Percentiles rank a stretch among this genome's conserved stretches.
Evolutionary conservation across 1,284 basidiomycete species (phyloP).

Genomic region (Laetiporus sulphureus): DNA sequence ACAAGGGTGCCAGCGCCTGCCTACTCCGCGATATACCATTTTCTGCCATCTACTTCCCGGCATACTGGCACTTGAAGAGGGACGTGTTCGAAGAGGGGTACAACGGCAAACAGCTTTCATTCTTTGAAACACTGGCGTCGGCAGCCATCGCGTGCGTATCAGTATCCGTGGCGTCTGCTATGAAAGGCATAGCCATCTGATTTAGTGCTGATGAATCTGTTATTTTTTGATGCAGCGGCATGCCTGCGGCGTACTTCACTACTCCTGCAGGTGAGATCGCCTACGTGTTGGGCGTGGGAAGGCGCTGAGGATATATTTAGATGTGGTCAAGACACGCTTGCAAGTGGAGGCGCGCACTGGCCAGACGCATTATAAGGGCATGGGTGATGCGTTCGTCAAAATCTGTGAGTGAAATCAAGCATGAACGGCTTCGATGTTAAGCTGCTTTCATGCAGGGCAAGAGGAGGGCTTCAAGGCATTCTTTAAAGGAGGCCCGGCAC

Average conservation of each 20-base stretch:
- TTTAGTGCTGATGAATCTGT: too few relatives aligned
- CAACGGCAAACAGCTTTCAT: conserved; percentile 88
- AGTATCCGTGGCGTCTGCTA: too few relatives aligned
- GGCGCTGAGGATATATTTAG: conserved; percentile 36
- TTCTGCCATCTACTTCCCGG: conserved; percentile 77
- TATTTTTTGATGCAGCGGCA: conserved; percentile 52
- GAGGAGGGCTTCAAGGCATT: conserved; percentile 88
- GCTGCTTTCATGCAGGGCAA: conserved; percentile 41
- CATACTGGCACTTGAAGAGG: conserved; percentile 83
- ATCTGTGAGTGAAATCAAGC: conserved; percentile 54
- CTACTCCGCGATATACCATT: conserved; percentile 93
- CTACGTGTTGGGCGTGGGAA: conserved; percentile 11
- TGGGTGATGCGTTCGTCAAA: conserved; percentile 84
- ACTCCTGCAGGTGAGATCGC: conserved; percentile 66
- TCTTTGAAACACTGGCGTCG: conserved; percentile 83
- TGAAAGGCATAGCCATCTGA: too few relatives aligned
- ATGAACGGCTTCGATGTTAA: neutral
- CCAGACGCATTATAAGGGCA: conserved; percentile 89
- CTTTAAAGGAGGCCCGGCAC: conserved; percentile 94
- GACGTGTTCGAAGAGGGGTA: conserved; percentile 96
- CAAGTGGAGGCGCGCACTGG: conserved; percentile 95
- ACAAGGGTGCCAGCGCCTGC: conserved; percentile 87
- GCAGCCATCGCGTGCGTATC: conserved; percentile 74
- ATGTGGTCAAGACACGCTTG: conserved; percentile 98
- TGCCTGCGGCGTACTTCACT: conserved; percentile 89